phyloP scores from a whole-genome alignment of 768 basidiomycete genomes.

The Crassisporium funariophilum region DNA sequence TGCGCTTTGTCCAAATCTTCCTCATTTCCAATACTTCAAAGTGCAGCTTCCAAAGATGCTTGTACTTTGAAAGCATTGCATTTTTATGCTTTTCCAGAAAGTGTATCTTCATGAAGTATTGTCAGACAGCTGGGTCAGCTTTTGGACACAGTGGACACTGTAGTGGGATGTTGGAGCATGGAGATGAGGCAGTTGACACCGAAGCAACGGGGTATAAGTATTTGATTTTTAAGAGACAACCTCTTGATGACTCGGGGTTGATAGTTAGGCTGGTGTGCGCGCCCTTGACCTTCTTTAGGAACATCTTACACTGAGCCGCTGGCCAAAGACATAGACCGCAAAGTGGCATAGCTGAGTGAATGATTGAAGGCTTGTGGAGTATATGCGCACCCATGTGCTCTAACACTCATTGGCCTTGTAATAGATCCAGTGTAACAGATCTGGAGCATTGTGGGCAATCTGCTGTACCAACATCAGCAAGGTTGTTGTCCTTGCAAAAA shows the following conservation, averaged over 20 bases:
- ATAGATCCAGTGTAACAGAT: conserved; percentile 5
- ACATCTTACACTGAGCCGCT: conserved; percentile 9
- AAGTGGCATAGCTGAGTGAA: conserved; percentile 6
- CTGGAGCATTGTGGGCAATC: conserved; percentile 12
- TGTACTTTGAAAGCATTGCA: neutral
- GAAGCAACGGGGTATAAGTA: neutral
- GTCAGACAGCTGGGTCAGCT: neutral
- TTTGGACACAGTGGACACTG: neutral
- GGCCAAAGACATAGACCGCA: conserved; percentile 21
- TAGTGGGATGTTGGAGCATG: neutral
- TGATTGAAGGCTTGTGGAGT: conserved; percentile 6
- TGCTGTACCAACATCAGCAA: neutral
- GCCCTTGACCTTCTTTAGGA: conserved; percentile 9
- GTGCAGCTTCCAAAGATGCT: neutral
- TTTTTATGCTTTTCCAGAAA: neutral
- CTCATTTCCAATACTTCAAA: neutral
- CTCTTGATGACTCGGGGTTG: conserved; percentile 1
- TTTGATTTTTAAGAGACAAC: neutral
- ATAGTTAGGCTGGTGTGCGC: conserved; percentile 2
- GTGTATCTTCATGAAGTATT: neutral
- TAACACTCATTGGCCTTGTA: conserved; percentile 11
- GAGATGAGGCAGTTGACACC: neutral
- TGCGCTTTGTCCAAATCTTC: neutral
- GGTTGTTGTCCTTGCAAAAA: conserved; percentile 7
- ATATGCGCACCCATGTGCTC: conserved; percentile 22